Evolutionary conservation across 257 asterid genomes (phyloP), one percentile per base, ranked within the genome.

Genomic region (Gentiana dahurica): DNA sequence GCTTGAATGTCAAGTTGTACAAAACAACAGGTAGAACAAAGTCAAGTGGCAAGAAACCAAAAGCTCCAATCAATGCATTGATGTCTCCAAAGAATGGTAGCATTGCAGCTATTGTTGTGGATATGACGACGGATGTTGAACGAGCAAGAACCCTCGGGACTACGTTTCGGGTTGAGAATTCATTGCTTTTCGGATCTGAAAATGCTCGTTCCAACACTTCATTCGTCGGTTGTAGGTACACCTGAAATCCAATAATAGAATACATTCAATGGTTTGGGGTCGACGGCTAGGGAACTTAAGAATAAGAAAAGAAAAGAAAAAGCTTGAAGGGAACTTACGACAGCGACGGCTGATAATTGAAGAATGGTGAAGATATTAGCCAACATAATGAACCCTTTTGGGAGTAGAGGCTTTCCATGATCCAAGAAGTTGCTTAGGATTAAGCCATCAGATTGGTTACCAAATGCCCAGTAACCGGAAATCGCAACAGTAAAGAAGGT

Each of bases 381-480:
- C 67, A 76, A 79, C 35, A 82, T 60, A 62, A 90, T 51, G 70
- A 84, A 82, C 86, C 94, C 82, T 45, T 80, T 79, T 59, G 95
- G 94, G 6, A 87, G 67, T 8, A 84, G 71, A 47, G 86, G 62
- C 36, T 49, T 68, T 60, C 89, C 92, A 36, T 82, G 58, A 7
- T 67, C 62, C 53, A 82, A 49, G 68, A 91, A 91, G 73, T 87
- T 91, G 81, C 63, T 74, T 24, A 87, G 85, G 35, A 91, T 64
- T 1, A 79, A 78, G 57, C 82, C 82, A 4, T 78, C 54, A 10
- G 89, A 79, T 49, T 59, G 46, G 66, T 82, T 91, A 10, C 98
- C 95, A 65, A 91, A 91, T 7, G 95, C 92, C 95, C 95, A 87
- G 38, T 91, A 91, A 7, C 98, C 95, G 35, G 98, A 81, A 71